phyloP scores from a whole-genome alignment of 768 basidiomycete genomes.

The Flagelloscypha sp. region DNA sequence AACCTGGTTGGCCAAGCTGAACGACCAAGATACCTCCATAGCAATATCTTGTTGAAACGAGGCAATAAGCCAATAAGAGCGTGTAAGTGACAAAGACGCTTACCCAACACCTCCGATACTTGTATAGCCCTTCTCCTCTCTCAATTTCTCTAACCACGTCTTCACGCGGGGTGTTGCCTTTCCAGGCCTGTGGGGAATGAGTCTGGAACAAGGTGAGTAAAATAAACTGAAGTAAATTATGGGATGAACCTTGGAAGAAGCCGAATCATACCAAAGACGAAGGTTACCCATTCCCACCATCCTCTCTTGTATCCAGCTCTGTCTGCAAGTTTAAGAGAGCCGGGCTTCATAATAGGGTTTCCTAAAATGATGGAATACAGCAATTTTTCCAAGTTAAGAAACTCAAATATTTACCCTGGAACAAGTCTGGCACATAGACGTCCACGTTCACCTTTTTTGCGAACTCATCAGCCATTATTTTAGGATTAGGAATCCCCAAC shows the following conservation, averaged over 20 bases:
- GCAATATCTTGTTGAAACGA: conserved; percentile 27
- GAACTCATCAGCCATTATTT: conserved; percentile 49
- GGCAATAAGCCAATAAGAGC: conserved; percentile 1
- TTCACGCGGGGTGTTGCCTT: too few relatives aligned
- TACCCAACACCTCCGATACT: conserved; percentile 39
- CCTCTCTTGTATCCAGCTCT: conserved; percentile 24
- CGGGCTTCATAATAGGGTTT: conserved; percentile 19
- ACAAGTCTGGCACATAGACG: conserved; percentile 58
- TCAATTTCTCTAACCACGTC: conserved; percentile 18
- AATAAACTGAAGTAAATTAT: neutral
- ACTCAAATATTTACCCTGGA: conserved; percentile 31
- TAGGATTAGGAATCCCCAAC: conserved; percentile 41
- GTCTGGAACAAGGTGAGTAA: conserved; percentile 8
- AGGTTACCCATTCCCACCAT: conserved; percentile 19
- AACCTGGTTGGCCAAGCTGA: conserved; percentile 26
- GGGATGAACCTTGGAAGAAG: conserved; percentile 20
- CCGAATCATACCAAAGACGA: conserved; percentile 18
- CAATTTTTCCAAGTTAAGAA: neutral
- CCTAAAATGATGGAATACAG: conserved; percentile 14
- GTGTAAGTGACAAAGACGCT: conserved; percentile 1
- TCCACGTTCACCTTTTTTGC: conserved; percentile 43
- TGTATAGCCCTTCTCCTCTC: conserved; percentile 31
- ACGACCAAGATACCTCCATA: conserved; percentile 32
- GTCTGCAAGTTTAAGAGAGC: conserved; percentile 19
- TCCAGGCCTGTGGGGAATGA: conserved; percentile 10